phyloP scores from a whole-genome alignment of 768 basidiomycete genomes.

The Termitomyces sp. region DNA sequence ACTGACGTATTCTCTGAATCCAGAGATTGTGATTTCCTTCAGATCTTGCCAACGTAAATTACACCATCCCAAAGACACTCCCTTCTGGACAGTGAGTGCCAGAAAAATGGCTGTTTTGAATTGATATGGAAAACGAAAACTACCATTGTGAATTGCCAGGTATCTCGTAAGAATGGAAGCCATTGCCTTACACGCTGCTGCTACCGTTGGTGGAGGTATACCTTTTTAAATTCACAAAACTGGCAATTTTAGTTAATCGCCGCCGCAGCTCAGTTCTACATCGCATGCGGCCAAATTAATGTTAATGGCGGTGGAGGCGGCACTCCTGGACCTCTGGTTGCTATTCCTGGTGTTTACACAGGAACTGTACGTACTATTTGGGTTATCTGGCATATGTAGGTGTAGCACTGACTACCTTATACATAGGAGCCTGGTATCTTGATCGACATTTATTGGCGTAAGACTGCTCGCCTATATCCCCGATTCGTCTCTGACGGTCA shows the following conservation, averaged over 20 bases:
- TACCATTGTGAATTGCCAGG: background rate
- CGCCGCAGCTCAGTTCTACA: constrained; percentile 17
- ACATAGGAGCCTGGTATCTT: too few species aligned
- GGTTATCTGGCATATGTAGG: too few species aligned
- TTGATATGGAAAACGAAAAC: too few species aligned
- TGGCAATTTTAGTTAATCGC: background rate
- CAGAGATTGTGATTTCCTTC: background rate
- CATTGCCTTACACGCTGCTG: constrained; percentile 11
- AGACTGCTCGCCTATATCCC: too few species aligned
- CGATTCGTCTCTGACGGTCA: too few species aligned
- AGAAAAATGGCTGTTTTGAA: background rate
- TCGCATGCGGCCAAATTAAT: constrained; percentile 17
- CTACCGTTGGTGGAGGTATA: constrained; percentile 9
- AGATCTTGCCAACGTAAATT: constrained; percentile 16
- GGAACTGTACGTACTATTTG: too few species aligned
- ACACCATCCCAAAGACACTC: constrained; percentile 10
- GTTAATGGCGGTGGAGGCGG: constrained; percentile 18
- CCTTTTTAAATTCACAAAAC: background rate
- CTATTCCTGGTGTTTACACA: too few species aligned
- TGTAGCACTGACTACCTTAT: too few species aligned
- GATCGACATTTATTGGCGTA: too few species aligned
- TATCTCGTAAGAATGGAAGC: constrained; percentile 14
- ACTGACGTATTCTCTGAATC: too few species aligned
- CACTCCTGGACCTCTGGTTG: too few species aligned
- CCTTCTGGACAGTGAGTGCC: constrained; percentile 11